Evolutionary conservation across 805 yeast species (phyloP).

Genomic region (Sugiyamaella marilandica): DNA sequence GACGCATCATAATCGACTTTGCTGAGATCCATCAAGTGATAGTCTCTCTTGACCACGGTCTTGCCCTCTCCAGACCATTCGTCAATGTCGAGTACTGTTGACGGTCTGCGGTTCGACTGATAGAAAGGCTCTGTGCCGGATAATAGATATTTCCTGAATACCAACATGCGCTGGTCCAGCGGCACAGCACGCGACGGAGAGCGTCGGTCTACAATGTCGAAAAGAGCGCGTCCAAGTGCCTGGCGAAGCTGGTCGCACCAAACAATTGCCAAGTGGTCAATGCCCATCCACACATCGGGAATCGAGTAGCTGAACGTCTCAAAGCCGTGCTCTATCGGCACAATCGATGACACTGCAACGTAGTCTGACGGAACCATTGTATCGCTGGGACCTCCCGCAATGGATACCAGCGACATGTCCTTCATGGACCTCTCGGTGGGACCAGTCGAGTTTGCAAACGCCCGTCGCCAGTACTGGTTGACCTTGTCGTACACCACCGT

Average conservation of each 20-base stretch:
- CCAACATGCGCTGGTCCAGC: constrained; percentile 51
- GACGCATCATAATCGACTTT: background rate
- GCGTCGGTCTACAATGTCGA: constrained; percentile 43
- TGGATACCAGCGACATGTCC: constrained; percentile 66
- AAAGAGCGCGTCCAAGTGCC: constrained; percentile 50
- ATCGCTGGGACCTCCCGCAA: constrained; percentile 81
- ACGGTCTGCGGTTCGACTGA: background rate
- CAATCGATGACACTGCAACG: constrained; percentile 60
- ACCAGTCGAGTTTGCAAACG: constrained; percentile 41
- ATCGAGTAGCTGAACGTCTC: constrained; percentile 78
- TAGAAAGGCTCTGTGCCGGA: constrained; percentile 27
- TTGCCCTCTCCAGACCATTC: background rate
- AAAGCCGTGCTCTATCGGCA: constrained; percentile 73
- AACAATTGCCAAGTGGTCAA: constrained; percentile 87
- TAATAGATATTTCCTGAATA: constrained; percentile 43
- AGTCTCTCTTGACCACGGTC: background rate
- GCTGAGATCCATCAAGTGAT: background rate
- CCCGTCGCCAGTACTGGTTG: constrained; percentile 73
- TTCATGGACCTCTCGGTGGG: constrained; percentile 48
- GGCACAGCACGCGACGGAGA: constrained; percentile 34
- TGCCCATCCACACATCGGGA: constrained; percentile 86
- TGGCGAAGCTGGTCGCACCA: constrained; percentile 87
- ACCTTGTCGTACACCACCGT: constrained; percentile 62
- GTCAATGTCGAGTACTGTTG: background rate
- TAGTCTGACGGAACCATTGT: constrained; percentile 82